Evolutionary conservation across 1,284 basidiomycete species (phyloP), one percentile per base, ranked within the genome.

Genomic region (Puccinia novopanici): DNA sequence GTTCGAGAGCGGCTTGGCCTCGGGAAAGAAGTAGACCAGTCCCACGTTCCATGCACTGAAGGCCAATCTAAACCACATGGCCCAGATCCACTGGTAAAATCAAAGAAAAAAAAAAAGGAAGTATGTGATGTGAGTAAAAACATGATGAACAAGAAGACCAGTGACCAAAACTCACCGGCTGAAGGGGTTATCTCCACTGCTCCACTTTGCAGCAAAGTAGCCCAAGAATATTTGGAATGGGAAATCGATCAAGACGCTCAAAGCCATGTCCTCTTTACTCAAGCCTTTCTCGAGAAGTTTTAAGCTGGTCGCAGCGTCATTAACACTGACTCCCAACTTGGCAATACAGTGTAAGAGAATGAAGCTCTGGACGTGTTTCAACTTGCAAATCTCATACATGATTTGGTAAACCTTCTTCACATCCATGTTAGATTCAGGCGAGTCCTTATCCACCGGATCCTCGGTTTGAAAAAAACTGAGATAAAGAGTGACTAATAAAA

Each of bases 281-380:
- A 99, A 89, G 1, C 96, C 96, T 85, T 98, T 98, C 86, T 99
- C 96, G 67, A 99, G 92, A 86, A 99, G 90, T 86, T 99, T 99
- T 75, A 99, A 89, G 19, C 91, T 91, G 0, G 94, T 96, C 17
- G 92, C 93, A 1, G 94, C 92, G 82, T 99, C 96, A 86, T 95
- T 95, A 42, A 95, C 94, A 82, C 94, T 93, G 86, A 96, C 98
- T 34, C 95, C 96, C 82, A 99, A 89, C 87, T 99, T 99, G 80
- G 93, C 92, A 82, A 98, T 91, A 65, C 97, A 88, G 85, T 98
- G 95, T 84, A 99, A 88, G 75, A 93, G 77, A 81, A 98, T 90
- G 83, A 98, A 91, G 0, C 91, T 89, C 87, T 97, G 96, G 30
- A 99, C 91, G 97, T 95, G 95, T 86, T 91, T 92, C 52, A 99